Evolutionary conservation across 2,329 filamentous ascomycete genomes (phyloP), one percentile per base, ranked within the genome.

Genomic region (Curvularia verruculosa): DNA sequence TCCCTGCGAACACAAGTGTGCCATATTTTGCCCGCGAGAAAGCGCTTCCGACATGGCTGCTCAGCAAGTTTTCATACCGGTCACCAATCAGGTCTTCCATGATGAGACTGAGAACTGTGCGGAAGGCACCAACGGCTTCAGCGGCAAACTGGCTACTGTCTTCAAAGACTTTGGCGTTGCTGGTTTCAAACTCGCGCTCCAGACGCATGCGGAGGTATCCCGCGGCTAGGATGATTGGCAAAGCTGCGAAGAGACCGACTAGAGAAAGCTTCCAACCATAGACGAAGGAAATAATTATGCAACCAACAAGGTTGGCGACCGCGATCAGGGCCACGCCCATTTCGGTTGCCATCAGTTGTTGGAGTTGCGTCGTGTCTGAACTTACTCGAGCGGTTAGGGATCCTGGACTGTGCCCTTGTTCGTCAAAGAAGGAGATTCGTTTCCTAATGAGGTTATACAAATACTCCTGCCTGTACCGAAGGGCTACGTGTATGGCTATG

Each of bases 191-290:
- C 59, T 87, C 79, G n/a, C 86, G 73, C 71, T 89, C 87, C 63
- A 83, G 79, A n/a, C 79, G 76, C 41, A 86, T 75, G 12, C 84
- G 79, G 60, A 81, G 73, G 58, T 80, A 85, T 2, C 80, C 80
- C 10, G 82, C 80, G 3, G 73, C 62, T 7, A 85, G 74, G 3
- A 84, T 79, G 7, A 82, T 72, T 1, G 84, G 84, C 52, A 85
- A 71, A 0, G 80, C 78, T 1, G 89, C 85, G 64, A 86, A 89
- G 8, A 87, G 78, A 0, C 85, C 83, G 0, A 93, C 87, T 0
- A 92, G 77, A 0, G 87, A 85, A 8, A 94, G 80, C 71, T 92
- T 93, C 90, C 90, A 93, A 1, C 88, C 88, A 70, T 89, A 91
- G 3, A 83, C 79, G 66, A 91, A 92, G 1, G 88, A 82, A 49